phyloP scores from a whole-genome alignment of 345 rosid genomes.

The Citrus glauca region DNA sequence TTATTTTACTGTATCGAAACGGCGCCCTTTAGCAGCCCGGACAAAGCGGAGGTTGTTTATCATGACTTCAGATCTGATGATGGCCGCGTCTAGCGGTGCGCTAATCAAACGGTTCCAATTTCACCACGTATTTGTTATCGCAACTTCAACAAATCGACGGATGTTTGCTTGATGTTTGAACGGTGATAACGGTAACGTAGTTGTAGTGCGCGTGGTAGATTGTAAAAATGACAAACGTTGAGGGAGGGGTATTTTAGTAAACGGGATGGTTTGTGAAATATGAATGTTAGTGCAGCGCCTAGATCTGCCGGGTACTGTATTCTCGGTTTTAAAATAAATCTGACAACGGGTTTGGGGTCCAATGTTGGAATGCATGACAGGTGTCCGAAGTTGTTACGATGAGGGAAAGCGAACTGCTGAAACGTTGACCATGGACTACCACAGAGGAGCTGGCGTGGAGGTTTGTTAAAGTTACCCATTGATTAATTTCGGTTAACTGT shows the following conservation, averaged over 20 bases:
- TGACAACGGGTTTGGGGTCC: background rate
- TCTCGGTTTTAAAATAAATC: background rate
- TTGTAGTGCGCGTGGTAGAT: background rate
- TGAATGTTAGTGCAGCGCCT: background rate
- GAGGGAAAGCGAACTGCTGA: conserved; percentile 99
- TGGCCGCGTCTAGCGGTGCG: conserved; percentile 9
- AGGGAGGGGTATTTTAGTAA: background rate
- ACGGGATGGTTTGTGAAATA: background rate
- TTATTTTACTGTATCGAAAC: background rate
- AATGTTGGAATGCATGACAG: conserved; percentile 38
- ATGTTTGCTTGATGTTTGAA: background rate
- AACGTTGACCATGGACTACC: conserved; percentile 96
- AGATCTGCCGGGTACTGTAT: conserved; percentile 8
- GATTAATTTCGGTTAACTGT: background rate
- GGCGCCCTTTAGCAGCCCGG: conserved; percentile 4
- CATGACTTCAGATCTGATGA: conserved; percentile 9
- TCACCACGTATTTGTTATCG: background rate
- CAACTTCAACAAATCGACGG: background rate
- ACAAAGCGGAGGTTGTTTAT: background rate
- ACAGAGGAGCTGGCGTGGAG: conserved; percentile 91
- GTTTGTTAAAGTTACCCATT: conserved; percentile 20
- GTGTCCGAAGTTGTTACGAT: conserved; percentile 98
- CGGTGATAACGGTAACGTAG: background rate
- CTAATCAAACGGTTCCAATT: background rate
- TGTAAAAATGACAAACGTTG: background rate